Conservation (phyloP, 73 alveolate genomes). For the Blepharisma stoltei region DNA sequence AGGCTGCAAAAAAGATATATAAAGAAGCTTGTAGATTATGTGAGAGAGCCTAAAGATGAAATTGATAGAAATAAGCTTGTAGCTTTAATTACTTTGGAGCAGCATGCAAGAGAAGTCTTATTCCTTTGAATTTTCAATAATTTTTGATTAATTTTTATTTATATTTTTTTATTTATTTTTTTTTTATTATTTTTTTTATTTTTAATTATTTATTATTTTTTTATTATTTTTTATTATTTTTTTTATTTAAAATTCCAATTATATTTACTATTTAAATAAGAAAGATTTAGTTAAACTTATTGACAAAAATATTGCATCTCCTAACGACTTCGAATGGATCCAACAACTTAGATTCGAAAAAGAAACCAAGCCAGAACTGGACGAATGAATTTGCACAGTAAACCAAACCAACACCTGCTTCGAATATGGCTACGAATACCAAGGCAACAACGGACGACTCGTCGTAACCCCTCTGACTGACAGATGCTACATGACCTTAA, state of each 20-base stretch:
- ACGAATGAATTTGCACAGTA: slow-evolving; percentile 70
- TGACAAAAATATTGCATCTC: slow-evolving; percentile 50
- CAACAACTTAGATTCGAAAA: slow-evolving; percentile 84
- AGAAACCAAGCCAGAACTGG: slow-evolving; percentile 53
- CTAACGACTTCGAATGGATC: slow-evolving; percentile 92
- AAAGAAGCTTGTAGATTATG: slow-evolving; percentile 26
- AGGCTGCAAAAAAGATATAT: background rate
- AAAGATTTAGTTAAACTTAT: slow-evolving; percentile 38
- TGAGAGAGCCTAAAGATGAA: slow-evolving; percentile 43
- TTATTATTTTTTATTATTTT: no score
- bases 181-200: no score
- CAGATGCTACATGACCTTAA: slow-evolving; percentile 96
- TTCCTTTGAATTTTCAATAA: no score
- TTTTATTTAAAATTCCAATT: no score
- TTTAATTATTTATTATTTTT: no score
- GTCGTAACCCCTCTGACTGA: slow-evolving; percentile 99
- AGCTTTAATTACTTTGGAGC: slow-evolving; percentile 94
- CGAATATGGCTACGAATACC: slow-evolving; percentile 98
- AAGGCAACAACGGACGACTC: slow-evolving; percentile 99
- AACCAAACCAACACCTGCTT: slow-evolving; percentile 92
- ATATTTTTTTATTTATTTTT: no score
- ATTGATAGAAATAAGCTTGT: slow-evolving; percentile 77
- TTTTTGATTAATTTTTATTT: no score
- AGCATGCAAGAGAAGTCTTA: slow-evolving; percentile 91
- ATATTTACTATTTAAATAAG: background rate